Evolutionary conservation across 148 eudicot genomes (phyloP).

Genomic region (Rhododendron ovatum): DNA sequence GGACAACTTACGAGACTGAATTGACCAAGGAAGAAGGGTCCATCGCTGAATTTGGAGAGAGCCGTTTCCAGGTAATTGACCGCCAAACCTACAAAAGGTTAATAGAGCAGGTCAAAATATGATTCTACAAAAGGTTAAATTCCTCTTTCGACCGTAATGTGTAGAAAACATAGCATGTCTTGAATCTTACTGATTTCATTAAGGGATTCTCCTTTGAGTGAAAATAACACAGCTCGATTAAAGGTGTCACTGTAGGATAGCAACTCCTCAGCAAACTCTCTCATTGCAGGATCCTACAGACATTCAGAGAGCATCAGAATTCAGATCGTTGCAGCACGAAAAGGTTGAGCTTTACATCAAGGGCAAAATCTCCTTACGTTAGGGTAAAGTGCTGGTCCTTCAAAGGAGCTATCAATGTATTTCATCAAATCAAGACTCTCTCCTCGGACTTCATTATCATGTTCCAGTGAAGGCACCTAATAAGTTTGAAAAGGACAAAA

Average conservation of each 20-base stretch:
- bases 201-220: constrained; percentile 36
- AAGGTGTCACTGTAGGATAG: constrained; percentile 34
- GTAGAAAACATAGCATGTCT: not conserved
- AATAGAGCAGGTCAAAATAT: not conserved
- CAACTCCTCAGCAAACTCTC: constrained; percentile 33
- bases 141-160: not conserved
- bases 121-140: not conserved
- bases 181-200: constrained; percentile 33
- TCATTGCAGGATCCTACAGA: constrained; percentile 34
- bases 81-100: constrained; percentile 26
- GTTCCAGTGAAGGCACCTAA: constrained; percentile 43
- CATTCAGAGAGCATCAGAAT: not conserved
- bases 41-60: constrained; percentile 34
- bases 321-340: not conserved
- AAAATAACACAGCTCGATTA: constrained; percentile 29
- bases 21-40: constrained; percentile 40
- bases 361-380: constrained; percentile 21
- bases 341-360: not conserved
- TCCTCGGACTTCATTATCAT: constrained; percentile 33
- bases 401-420: constrained; percentile 36
- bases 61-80: constrained; percentile 39
- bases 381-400: constrained; percentile 41
- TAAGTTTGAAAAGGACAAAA: not conserved
- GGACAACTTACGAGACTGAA: constrained; percentile 32
- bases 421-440: constrained; percentile 40